phyloP scores from a whole-genome alignment of 805 yeast genomes.

The Barnettozyma wickerhamii region DNA sequence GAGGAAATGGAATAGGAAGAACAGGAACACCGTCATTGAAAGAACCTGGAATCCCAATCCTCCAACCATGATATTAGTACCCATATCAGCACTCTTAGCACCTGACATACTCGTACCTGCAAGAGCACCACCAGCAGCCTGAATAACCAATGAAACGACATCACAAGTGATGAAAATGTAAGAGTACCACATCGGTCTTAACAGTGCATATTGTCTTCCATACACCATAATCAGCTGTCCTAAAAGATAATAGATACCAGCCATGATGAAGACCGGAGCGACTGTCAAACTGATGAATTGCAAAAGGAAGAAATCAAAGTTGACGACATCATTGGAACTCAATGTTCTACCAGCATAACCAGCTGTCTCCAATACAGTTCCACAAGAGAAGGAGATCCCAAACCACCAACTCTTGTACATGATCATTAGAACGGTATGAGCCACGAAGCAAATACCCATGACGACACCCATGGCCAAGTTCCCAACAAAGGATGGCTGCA shows the following conservation, averaged over 20 bases:
- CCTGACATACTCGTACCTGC: conserved; percentile 36
- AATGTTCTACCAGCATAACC: conserved; percentile 64
- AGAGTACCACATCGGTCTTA: conserved; percentile 58
- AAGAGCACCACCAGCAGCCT: conserved; percentile 63
- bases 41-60: conserved; percentile 77
- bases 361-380: conserved; percentile 53
- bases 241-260: conserved; percentile 69
- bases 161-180: conserved; percentile 65
- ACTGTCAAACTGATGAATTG: conserved; percentile 69
- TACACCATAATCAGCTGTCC: conserved; percentile 63
- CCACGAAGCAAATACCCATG: conserved; percentile 43
- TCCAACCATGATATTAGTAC: conserved; percentile 69
- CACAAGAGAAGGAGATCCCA: conserved; percentile 50
- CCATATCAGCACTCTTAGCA: conserved; percentile 32
- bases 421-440: conserved; percentile 40
- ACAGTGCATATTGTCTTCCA: conserved; percentile 47
- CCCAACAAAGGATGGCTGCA: conserved; percentile 49
- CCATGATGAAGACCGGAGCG: conserved; percentile 84
- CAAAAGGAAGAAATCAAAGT: conserved; percentile 43
- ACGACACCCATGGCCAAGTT: conserved; percentile 54
- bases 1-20: conserved; percentile 45
- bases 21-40: conserved; percentile 58
- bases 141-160: conserved; percentile 56
- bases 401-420: conserved; percentile 62
- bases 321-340: conserved; percentile 34